Evolutionary conservation across 148 eudicot genomes (phyloP), one percentile per base, ranked within the genome.

Genomic region (Persicaria maculosa): DNA sequence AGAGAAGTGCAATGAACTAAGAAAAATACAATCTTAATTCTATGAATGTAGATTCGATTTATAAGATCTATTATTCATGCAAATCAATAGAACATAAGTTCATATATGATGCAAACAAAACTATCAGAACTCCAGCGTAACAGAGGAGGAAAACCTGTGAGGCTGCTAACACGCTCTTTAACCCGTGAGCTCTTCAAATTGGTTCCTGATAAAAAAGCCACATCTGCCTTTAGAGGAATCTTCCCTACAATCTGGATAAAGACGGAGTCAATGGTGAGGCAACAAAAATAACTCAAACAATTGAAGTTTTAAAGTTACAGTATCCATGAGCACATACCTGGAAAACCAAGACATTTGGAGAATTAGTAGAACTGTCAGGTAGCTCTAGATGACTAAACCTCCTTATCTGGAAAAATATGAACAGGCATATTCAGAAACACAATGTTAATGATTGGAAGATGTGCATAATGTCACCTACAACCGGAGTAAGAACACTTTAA

Each of bases 151-250:
- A 55, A 68, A 95, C 99, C 99, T 84, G 92, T 84, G 67, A 92
- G 89, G 76, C 83, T 85, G 72, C 81, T 83, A 75, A 85, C 54
- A 47, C 94, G 91, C 58, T 92, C 92, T 82, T 83, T 78, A 7
- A 74, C 77, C 78, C 76, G 72, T 79, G 88, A 78, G 76, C 59
- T 82, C 77, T 83, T 74, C 76, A 61, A 59, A 69, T 84, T 80
- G 72, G 84, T 86, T 79, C 88, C 96, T 45, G 97, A 90, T 62
- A 92, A 74, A 81, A 92, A 95, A 67, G 90, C 89, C 77, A 95
- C 65, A 80, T 95, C 97, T 71, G 86, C 89, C 84, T 78, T 85
- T 79, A 92, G 85, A 75, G 97, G 92, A 86, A 81, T 76, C 74
- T 47, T 81, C 45, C 85, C 97, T 74, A 88, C 82, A 58, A 95